A percentile compares a stretch with the other conserved stretches of the same genome.
These are phyloP conservation scores for Penicillium taxi DNA, from an alignment of 495 filamentous ascomycete species.

Conservation along the genomic window DNA sequence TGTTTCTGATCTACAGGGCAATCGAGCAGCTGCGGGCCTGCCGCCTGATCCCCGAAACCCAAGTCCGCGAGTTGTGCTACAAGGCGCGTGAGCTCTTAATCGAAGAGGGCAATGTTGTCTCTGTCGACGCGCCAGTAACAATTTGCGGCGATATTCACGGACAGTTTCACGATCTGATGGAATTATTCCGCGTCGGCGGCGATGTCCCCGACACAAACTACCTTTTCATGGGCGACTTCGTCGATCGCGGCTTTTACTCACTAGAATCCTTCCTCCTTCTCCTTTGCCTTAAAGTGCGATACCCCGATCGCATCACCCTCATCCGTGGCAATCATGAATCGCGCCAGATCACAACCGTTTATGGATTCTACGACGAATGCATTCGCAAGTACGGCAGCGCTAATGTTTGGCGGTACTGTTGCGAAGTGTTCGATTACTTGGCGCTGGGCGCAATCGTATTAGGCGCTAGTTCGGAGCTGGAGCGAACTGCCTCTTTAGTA, in stretches of 20 bases:
- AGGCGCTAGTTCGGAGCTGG: slow-evolving; percentile 70
- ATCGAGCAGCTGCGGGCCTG: slow-evolving; percentile 92
- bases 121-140: slow-evolving; percentile 91
- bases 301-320: slow-evolving; percentile 93
- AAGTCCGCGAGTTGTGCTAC: slow-evolving; percentile 94
- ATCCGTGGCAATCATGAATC: slow-evolving; percentile 98
- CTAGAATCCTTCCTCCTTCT: slow-evolving; percentile 93
- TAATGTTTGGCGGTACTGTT: slow-evolving; percentile 98
- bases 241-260: slow-evolving; percentile 96
- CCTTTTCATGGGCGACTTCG: slow-evolving; percentile 98
- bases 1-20: slow-evolving; percentile 50
- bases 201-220: slow-evolving; percentile 97
- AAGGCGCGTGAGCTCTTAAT: slow-evolving; percentile 95
- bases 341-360: slow-evolving; percentile 94
- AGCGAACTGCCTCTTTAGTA: slow-evolving; percentile 35
- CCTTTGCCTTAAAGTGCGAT: slow-evolving; percentile 92
- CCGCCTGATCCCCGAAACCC: slow-evolving; percentile 88
- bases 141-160: slow-evolving; percentile 99
- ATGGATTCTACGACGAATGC: slow-evolving; percentile 98
- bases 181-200: slow-evolving; percentile 91
- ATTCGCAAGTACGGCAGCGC: slow-evolving; percentile 94
- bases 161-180: slow-evolving; percentile 98
- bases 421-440: slow-evolving; percentile 97
- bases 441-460: slow-evolving; percentile 91
- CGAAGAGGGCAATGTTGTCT: slow-evolving; percentile 96